Evolutionary conservation across 1,139 yeast species (phyloP).

Genomic region (Scheffersomyces quercinus): DNA sequence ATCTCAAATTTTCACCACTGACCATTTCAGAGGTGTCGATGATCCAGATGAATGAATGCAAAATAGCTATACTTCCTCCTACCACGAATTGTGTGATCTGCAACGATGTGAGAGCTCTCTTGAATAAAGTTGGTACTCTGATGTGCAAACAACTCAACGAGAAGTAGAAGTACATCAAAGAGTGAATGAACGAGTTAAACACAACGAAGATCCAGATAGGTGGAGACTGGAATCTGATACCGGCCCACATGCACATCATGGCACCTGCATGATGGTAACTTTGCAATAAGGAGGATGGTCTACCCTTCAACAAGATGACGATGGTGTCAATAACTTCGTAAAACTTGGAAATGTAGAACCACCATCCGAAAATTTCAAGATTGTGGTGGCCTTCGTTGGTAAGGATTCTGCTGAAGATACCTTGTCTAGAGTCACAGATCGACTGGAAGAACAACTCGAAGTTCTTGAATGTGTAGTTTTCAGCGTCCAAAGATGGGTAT

Average conservation of each 20-base stretch:
- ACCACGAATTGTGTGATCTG: constrained; percentile 71
- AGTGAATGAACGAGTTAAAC: constrained; percentile 75
- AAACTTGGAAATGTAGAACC: constrained; percentile 71
- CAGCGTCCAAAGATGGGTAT: constrained; percentile 4
- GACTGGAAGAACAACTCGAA: constrained; percentile 54
- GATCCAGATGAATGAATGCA: constrained; percentile 63
- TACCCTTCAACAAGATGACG: constrained; percentile 68
- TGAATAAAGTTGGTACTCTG: constrained; percentile 58
- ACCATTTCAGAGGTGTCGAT: constrained; percentile 40
- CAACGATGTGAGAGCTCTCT: constrained; percentile 62
- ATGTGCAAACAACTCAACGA: constrained; percentile 63
- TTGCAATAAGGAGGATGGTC: constrained; percentile 67
- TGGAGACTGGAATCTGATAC: constrained; percentile 68
- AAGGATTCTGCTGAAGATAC: constrained; percentile 46
- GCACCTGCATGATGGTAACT: constrained; percentile 84
- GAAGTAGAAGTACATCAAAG: constrained; percentile 75
- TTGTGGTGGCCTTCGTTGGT: constrained; percentile 39
- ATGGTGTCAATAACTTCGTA: constrained; percentile 73
- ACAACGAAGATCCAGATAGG: constrained; percentile 84
- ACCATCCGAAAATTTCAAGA: constrained; percentile 61
- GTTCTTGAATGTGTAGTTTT: constrained; percentile 16
- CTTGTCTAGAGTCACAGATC: constrained; percentile 61
- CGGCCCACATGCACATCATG: constrained; percentile 84
- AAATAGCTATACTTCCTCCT: constrained; percentile 68
- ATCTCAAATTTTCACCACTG: constrained; percentile 28